These are phyloP conservation scores for Candida manassasensis DNA, from an alignment of 805 yeast genomes.

Conservation along the genomic window DNA sequence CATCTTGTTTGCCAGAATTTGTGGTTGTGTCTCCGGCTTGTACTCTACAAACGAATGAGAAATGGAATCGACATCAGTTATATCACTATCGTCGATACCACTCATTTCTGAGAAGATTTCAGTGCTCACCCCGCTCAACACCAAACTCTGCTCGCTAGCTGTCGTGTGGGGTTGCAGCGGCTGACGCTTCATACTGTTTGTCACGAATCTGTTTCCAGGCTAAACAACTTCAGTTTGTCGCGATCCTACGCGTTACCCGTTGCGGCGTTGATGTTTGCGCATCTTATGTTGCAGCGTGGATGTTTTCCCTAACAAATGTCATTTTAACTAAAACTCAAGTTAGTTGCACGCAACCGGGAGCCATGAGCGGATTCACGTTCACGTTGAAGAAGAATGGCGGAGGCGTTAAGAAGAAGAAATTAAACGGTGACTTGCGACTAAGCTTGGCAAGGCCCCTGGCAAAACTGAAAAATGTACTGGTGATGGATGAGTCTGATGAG, in stretches of 20 bases:
- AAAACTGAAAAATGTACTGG: neutral
- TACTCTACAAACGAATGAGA: conserved; percentile 1
- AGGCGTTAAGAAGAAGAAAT: neutral
- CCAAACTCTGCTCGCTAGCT: too few relatives aligned
- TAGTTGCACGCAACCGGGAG: neutral
- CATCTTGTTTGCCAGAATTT: too few relatives aligned
- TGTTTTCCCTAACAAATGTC: neutral
- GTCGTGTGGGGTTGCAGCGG: too few relatives aligned
- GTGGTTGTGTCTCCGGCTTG: too few relatives aligned
- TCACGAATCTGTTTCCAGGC: too few relatives aligned
- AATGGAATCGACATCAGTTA: conserved; percentile 10
- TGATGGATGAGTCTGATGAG: conserved; percentile 14
- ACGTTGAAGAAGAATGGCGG: conserved; percentile 14
- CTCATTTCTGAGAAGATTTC: neutral
- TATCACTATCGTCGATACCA: conserved; percentile 9
- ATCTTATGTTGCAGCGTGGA: neutral
- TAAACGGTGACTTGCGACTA: conserved; percentile 5
- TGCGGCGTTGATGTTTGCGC: neutral
- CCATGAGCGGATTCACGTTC: conserved; percentile 20
- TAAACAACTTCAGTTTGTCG: too few relatives aligned
- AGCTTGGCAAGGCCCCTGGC: neutral
- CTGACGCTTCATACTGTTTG: too few relatives aligned
- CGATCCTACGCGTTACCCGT: neutral
- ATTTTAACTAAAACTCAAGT: too few relatives aligned
- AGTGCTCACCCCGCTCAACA: too few relatives aligned